Evolutionary conservation across 805 yeast species (phyloP).

Genomic region (Kurtzmaniella fragi): DNA sequence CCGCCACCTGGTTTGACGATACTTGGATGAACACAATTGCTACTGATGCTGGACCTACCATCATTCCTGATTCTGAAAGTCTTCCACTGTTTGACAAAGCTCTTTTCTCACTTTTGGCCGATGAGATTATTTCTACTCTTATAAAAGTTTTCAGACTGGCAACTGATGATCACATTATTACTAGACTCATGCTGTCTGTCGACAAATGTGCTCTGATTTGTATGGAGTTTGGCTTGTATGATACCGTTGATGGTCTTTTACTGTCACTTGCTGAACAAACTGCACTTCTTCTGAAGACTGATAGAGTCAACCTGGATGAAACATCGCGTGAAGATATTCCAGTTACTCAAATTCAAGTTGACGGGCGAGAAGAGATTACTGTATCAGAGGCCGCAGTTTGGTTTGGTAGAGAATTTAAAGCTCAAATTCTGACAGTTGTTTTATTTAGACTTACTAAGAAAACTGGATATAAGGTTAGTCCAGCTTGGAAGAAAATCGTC

Average conservation of each 20-base stretch:
- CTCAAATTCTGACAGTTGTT: conserved; percentile 84
- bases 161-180: conserved; percentile 81
- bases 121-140: conserved; percentile 64
- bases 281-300: conserved; percentile 46
- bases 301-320: conserved; percentile 9
- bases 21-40: conserved; percentile 66
- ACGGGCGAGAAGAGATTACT: conserved; percentile 46
- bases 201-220: conserved; percentile 84
- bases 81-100: conserved; percentile 62
- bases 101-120: conserved; percentile 61
- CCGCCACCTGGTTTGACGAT: conserved; percentile 88
- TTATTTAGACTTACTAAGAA: conserved; percentile 71
- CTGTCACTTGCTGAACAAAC: conserved; percentile 64
- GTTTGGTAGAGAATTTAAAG: conserved; percentile 87
- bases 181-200: conserved; percentile 80
- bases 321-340: conserved; percentile 37
- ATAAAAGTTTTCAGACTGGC: conserved; percentile 82
- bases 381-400: conserved; percentile 79
- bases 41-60: conserved; percentile 11
- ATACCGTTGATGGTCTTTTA: conserved; percentile 62
- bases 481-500: conserved; percentile 59
- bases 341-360: conserved; percentile 43
- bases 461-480: conserved; percentile 45
- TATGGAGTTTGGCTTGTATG: conserved; percentile 50
- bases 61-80: conserved; percentile 18